Evolutionary conservation across 495 filamentous ascomycete genomes (phyloP), one percentile per base, ranked within the genome.

Genomic region (Hypomontagnella submonticulosa): DNA sequence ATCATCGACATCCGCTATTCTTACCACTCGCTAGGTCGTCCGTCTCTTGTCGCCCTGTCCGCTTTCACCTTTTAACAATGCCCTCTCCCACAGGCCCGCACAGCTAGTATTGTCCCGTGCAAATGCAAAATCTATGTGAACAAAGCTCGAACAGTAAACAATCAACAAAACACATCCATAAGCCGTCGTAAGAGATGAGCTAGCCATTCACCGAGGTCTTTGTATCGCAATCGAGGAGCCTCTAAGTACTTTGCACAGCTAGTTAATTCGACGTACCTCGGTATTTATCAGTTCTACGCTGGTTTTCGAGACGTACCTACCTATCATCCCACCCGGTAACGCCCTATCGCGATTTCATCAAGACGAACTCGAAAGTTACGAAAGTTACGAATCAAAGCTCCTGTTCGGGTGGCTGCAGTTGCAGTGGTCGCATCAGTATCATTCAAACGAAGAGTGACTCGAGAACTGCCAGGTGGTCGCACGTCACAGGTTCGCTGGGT

Each of bases 21-120:
- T 43, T 41, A 51, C 15, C 18, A 51, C 18, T 4, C 41, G 41
- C 32, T 19, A 57, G 10, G 36, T 13, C 10, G n/a, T 43, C 15
- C 15, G 16, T 15, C 19, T 43, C 18, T 61, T 34, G 19, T 34
- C 42, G 42, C 62, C 56, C 56, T 34, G 53, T 37, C 48, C 11
- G 42, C 37, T 67, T 61, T 61, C 41, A 57, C 33, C 52, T 67
- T 61, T 67, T 66, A 51, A 61, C 46, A 61, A 66, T 60, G 43
- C 37, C 11, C 56, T 51, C 52, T 61, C 43, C 52, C 63, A 57
- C 44, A 50, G 57, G 18, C n/a, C 23, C 49, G 19, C 34, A 20
- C 62, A 42, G 27, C 20, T 44, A 16, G 38, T 61, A 58, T 43
- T 43, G 48, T 55, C 42, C 42, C 19, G 37, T 44, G 44, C 42